Base-by-base conservation (phyloP, 2,329 filamentous ascomycete species). In the Biscogniauxia marginata region DNA sequence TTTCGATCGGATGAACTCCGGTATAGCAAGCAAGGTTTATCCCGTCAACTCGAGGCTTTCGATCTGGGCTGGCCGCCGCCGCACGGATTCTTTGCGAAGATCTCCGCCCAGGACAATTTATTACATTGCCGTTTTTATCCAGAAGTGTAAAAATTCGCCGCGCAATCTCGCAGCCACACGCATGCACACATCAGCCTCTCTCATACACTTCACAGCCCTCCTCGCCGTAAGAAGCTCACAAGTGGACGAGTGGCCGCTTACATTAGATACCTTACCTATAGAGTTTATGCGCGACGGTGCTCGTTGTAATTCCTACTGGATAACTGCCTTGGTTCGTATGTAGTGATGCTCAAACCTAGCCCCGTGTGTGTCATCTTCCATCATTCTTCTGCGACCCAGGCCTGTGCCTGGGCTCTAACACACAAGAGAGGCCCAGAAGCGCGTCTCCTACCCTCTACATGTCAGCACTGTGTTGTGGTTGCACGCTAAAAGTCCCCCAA, bases 401-500 rank as follows among this genome's bases (percentile, higher is more conserved):
- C n/a, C n/a, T n/a, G n/a, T n/a, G n/a, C n/a, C n/a, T n/a, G 13
- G 30, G 7, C 30, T 39, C n/a, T n/a, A 39, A 16, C 30, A 39
- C 13, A n/a, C 30, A 9, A 39, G 11, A 39, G 30, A 39, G n/a
- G 30, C 30, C 30, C 6, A 25, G 24, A 25, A 25, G 24, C 24
- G 24, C 24, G 24, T 25, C 24, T 11, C 24, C 24, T 25, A 11
- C 30, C n/a, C 4, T 39, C 30, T 16, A 39, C 30, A 39, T 39
- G 30, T n/a, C 30, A 39, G 30, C 30, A 39, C 20, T 53, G 45
- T 43, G 53, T 30, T 55, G 43, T 50, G n/a, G 46, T 61, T 39
- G 46, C 46, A 53, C 39, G 52, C 19, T 50, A 53, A 55, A 55
- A 57, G 56, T 53, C 50, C 50, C 53, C 30, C 30, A 39, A 39